Evolutionary conservation across 805 yeast genomes (phyloP), one percentile per base, ranked within the genome.

Genomic region (Priceomyces carsonii): DNA sequence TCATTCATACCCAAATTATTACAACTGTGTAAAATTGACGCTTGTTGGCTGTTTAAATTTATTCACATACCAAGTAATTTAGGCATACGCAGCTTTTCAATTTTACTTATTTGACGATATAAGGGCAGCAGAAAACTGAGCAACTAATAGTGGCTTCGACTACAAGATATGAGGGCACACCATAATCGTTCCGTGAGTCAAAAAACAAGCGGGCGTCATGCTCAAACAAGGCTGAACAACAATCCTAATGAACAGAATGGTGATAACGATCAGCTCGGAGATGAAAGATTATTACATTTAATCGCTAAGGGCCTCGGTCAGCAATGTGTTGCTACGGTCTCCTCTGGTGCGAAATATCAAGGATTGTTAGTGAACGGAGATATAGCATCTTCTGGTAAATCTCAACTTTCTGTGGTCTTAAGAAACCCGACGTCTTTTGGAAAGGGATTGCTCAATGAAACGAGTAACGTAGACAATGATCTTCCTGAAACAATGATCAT

Each of bases 291-390:
- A 37, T 52, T 74, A 29, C 79, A 58, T 43, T 63, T 81, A 32
- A 58, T 84, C 28, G 67, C 76, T 24, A 77, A 77, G 43, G 66
- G 88, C 5, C 62, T 83, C 26, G 67, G 95, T 13, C 66, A 73
- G 19, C 62, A 64, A 19, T 78, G 76, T 8, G 66, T 66, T 9
- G 82, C 79, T 5, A 77, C 88, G 3, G 77, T 82, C 1, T 60
- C 76, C 17, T 72, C 85, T 0, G 91, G 91, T 9, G 67, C 75
- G 2, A 60, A 71, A 18, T 73, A 77, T 48, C 58, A 63, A 15
- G 95, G 95, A 14, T 51, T 80, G 6, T 60, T 86, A 37, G 62
- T 69, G 28, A 73, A 81, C 8, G 69, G 75, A 14, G 66, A 66
- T 27, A 53, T 64, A 19, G 48, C 59, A 6, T 57, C 62, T 6